phyloP scores from a whole-genome alignment of 2,329 filamentous ascomycete species.

The Paraconiothyrium brasiliense region DNA sequence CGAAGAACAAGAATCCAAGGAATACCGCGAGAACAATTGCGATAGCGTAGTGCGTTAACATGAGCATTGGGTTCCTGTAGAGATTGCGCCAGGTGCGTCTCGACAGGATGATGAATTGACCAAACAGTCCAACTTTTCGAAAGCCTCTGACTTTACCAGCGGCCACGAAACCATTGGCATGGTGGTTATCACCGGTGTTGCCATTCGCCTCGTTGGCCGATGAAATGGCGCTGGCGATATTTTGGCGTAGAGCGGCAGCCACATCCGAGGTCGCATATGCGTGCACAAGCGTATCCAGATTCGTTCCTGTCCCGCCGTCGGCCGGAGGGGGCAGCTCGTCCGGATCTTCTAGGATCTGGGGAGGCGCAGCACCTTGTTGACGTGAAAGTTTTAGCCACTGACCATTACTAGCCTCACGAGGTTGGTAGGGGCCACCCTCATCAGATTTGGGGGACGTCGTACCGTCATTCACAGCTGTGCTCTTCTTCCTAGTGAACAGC shows the following conservation, averaged over 20 bases:
- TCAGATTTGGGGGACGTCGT: constrained; percentile 68
- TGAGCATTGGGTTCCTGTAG: constrained; percentile 96
- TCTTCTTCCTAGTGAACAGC: constrained; percentile 85
- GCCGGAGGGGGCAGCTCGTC: constrained; percentile 70
- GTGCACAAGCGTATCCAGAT: constrained; percentile 81
- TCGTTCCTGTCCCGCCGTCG: constrained; percentile 68
- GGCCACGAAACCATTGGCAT: constrained; percentile 62
- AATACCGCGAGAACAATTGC: constrained; percentile 94
- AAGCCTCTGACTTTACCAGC: constrained; percentile 79
- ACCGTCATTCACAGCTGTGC: constrained; percentile 61
- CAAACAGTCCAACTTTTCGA: constrained; percentile 77
- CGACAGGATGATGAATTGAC: constrained; percentile 90
- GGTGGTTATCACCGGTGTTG: constrained; percentile 64
- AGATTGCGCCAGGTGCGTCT: constrained; percentile 95
- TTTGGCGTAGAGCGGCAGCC: constrained; percentile 75
- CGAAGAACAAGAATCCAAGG: constrained; percentile 95
- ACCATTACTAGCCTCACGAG: constrained; percentile 60
- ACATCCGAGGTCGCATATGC: constrained; percentile 83
- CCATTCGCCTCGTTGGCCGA: constrained; percentile 74
- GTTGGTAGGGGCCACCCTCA: constrained; percentile 66
- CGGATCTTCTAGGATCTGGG: constrained; percentile 74
- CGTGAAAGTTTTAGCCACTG: constrained; percentile 69
- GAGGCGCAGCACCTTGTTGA: constrained; percentile 63
- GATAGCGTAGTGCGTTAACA: constrained; percentile 98
- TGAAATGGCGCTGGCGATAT: constrained; percentile 76